phyloP scores from a whole-genome alignment of 1,284 basidiomycete species.

The Cryptococcus sp. region DNA sequence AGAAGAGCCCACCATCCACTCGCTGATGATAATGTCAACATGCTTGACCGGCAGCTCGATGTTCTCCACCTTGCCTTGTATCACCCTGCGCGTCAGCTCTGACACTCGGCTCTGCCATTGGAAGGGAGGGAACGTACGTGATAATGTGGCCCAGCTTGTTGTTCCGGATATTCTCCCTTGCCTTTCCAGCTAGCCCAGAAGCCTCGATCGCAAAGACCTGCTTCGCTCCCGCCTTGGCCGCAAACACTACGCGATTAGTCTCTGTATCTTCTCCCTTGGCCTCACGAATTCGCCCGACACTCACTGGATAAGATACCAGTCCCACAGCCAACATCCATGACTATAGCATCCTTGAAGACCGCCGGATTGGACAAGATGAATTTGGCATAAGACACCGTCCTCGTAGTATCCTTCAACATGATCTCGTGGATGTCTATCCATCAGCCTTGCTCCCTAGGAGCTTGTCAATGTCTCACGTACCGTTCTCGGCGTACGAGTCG shows the following conservation, averaged over 20 bases:
- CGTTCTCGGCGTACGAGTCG: slow-evolving; percentile 85
- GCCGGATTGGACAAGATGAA: slow-evolving; percentile 83
- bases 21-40: slow-evolving; percentile 90
- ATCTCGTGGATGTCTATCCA: slow-evolving; percentile 53
- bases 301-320: slow-evolving; percentile 77
- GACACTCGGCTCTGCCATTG: no score
- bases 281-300: no score
- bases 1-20: slow-evolving; percentile 95
- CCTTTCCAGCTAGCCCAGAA: slow-evolving; percentile 76
- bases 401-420: slow-evolving; percentile 72
- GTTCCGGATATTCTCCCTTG: slow-evolving; percentile 68
- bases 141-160: slow-evolving; percentile 74
- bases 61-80: slow-evolving; percentile 83
- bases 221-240: slow-evolving; percentile 84
- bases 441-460: slow-evolving; percentile 46
- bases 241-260: no score
- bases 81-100: slow-evolving; percentile 55
- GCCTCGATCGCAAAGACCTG: slow-evolving; percentile 93
- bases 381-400: slow-evolving; percentile 86
- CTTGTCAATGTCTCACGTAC: slow-evolving; percentile 47
- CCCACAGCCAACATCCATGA: slow-evolving; percentile 93
- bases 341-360: slow-evolving; percentile 76
- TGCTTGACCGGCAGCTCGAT: slow-evolving; percentile 62
- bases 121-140: slow-evolving; percentile 59
- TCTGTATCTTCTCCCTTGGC: no score